Evolutionary conservation across 208 protist species (phyloP).

Genomic region (Trypanosoma theileri): DNA sequence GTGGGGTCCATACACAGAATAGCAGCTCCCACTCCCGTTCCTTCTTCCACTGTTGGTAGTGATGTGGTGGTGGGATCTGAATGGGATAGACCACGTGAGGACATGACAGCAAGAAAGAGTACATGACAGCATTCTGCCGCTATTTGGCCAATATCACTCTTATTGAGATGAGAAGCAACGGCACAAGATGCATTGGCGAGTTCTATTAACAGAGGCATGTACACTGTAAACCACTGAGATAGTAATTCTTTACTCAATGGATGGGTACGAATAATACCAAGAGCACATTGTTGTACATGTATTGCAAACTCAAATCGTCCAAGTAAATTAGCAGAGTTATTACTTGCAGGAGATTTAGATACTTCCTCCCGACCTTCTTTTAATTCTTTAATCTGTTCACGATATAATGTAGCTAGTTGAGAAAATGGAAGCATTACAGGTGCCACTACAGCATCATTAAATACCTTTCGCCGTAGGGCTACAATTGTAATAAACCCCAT

Average conservation of each 20-base stretch:
- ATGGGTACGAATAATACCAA: constrained; percentile 23
- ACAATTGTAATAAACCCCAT: constrained; percentile 14
- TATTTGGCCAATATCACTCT: constrained; percentile 31
- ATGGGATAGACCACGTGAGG: constrained; percentile 13
- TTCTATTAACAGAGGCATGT: constrained; percentile 48
- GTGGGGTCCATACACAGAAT: constrained; percentile 27
- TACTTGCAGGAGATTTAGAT: not conserved
- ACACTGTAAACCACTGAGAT: constrained; percentile 38
- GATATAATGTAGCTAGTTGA: constrained; percentile 17
- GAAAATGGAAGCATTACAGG: constrained; percentile 14
- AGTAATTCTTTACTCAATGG: constrained; percentile 16
- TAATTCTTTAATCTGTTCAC: constrained; percentile 10
- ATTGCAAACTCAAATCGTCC: constrained; percentile 33
- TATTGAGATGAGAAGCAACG: constrained; percentile 4
- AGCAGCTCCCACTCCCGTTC: not conserved
- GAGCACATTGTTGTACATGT: constrained; percentile 24
- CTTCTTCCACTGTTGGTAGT: not conserved
- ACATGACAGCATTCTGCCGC: constrained; percentile 52
- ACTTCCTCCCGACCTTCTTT: constrained; percentile 1
- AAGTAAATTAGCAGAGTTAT: constrained; percentile 17
- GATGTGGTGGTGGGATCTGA: not conserved
- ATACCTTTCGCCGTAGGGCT: constrained; percentile 7
- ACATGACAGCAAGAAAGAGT: constrained; percentile 63
- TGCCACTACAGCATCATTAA: not conserved
- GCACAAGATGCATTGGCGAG: constrained; percentile 45